These are phyloP conservation scores for Cercospora brassicicola DNA, from an alignment of 2,329 filamentous ascomycete species.

Conservation along the genomic window DNA sequence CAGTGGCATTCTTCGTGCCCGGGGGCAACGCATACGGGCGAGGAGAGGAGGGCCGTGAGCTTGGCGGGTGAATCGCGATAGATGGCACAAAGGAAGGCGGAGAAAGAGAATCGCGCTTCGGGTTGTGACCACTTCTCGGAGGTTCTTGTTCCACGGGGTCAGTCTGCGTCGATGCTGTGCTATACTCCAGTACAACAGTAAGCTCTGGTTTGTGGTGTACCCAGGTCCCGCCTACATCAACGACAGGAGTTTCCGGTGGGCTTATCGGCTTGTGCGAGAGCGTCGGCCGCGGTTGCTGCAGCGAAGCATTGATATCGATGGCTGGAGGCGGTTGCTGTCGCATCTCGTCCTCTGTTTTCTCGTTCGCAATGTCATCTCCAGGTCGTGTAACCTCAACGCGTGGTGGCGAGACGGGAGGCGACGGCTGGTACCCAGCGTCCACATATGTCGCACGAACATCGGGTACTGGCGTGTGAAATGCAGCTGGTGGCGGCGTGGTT, in stretches of 20 bases:
- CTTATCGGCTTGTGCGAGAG: conserved; percentile 52
- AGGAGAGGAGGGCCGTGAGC: conserved; percentile 77
- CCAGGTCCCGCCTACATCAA: conserved; percentile 29
- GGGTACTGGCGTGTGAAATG: conserved; percentile 17
- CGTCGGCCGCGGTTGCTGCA: conserved; percentile 18
- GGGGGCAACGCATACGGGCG: conserved; percentile 75
- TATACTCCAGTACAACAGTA: conserved; percentile 30
- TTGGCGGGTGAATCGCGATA: conserved; percentile 88
- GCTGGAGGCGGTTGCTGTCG: conserved; percentile 11
- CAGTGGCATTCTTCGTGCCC: conserved; percentile 75
- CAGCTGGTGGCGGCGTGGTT: conserved; percentile 24
- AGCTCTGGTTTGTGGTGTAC: conserved; percentile 24
- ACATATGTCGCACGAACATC: conserved; percentile 57
- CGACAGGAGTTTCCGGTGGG: conserved; percentile 65
- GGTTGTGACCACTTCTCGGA: conserved; percentile 34
- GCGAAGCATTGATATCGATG: conserved; percentile 14
- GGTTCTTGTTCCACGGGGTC: conserved; percentile 27
- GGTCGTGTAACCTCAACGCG: conserved; percentile 27
- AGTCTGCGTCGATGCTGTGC: conserved; percentile 39
- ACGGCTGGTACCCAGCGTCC: conserved; percentile 78
- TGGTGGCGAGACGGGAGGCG: conserved; percentile 74
- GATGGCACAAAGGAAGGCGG: conserved; percentile 56
- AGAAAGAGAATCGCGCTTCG: conserved; percentile 35
- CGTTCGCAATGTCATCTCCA: conserved; percentile 17
- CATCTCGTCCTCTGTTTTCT: conserved; percentile 17